Percentiles rank a stretch among this genome's conserved stretches.
phyloP scores from a whole-genome alignment of 2,329 filamentous ascomycete genomes.

The Aspergillus texensis region DNA sequence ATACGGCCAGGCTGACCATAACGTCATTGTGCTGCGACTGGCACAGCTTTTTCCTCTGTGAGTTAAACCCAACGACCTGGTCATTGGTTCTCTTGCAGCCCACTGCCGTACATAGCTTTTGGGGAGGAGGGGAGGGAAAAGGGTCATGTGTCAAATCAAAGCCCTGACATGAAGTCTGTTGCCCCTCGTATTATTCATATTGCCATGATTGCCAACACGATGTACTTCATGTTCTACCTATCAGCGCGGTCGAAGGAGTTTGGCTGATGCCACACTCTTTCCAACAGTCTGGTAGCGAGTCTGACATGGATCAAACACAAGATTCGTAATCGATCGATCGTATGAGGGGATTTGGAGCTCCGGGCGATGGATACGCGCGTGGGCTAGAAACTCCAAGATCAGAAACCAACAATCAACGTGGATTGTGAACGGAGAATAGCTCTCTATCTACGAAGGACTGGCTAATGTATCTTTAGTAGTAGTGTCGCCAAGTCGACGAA shows the following conservation, averaged over 20 bases:
- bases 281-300: neutral
- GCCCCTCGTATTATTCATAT: constrained; percentile 7
- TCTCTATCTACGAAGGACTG: neutral
- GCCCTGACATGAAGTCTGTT: neutral
- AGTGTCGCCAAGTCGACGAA: neutral
- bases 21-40: constrained; percentile 6
- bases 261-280: neutral
- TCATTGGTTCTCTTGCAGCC: constrained; percentile 19
- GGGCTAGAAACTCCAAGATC: neutral
- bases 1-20: neutral
- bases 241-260: neutral
- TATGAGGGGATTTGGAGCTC: constrained; percentile 11
- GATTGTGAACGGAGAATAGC: neutral
- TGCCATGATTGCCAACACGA: neutral
- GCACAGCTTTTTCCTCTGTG: neutral
- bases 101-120: neutral
- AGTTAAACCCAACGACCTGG: constrained; percentile 21
- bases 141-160: constrained; percentile 18
- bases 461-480: neutral
- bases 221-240: neutral
- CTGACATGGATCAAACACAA: neutral
- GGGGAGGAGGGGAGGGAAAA: neutral
- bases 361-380: neutral
- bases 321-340: constrained; percentile 13
- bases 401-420: neutral